phyloP scores from a whole-genome alignment of 2,329 filamentous ascomycete genomes.

The Fusarium goolgardi region DNA sequence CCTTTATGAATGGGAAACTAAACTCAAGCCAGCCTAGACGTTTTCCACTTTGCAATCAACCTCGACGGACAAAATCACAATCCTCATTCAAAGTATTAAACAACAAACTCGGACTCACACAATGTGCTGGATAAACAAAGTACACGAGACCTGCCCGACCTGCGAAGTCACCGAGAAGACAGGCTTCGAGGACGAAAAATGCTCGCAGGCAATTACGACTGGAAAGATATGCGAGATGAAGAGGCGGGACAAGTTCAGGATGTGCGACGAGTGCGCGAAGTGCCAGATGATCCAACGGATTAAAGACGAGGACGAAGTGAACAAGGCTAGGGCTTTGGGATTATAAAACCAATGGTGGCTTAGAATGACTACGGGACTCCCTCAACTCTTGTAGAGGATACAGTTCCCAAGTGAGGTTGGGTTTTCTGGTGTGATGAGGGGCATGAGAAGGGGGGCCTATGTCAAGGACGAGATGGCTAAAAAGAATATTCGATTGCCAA shows the following conservation, averaged over 20 bases:
- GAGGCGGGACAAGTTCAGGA: neutral
- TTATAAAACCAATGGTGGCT: accelerated
- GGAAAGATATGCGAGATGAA: neutral
- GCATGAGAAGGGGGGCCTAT: accelerated
- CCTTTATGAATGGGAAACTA: neutral
- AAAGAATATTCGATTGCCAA: too few species aligned
- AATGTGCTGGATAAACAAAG: neutral
- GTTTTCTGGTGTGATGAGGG: accelerated
- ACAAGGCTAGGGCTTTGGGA: neutral
- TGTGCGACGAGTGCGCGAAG: neutral
- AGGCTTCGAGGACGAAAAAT: neutral
- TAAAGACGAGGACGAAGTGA: neutral
- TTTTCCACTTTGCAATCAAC: neutral
- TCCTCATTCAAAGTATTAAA: neutral
- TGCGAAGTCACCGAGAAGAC: neutral
- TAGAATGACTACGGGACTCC: neutral
- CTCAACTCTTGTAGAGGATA: too few species aligned
- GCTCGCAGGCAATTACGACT: accelerated
- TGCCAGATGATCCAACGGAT: neutral
- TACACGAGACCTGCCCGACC: neutral
- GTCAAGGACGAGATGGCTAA: neutral
- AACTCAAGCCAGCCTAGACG: accelerated
- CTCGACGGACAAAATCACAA: accelerated
- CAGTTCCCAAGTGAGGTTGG: neutral
- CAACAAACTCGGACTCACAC: neutral